Base-by-base conservation (phyloP, 768 basidiomycete genomes). In the Pisolithus sp. region DNA sequence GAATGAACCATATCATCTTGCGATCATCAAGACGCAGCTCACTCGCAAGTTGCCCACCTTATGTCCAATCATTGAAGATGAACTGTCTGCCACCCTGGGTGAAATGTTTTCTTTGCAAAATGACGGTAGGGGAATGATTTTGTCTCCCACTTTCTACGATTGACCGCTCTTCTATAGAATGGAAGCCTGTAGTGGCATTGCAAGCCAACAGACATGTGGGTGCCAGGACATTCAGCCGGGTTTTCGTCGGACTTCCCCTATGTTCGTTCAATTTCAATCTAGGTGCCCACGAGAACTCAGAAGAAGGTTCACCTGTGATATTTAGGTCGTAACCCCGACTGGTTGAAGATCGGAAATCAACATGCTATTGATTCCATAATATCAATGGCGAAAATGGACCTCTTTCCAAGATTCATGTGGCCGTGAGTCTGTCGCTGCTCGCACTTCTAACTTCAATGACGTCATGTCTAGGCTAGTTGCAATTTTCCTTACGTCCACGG, bases 171-270 rank as follows among this genome's bases (percentile, higher is more conserved):
- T 31, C 30, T 36, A 12, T 43, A 76, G 75, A 75, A 21, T 80
- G 77, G 78, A 60, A 59, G 17, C 53, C 55, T 1, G 50, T 75
- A 10, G 53, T 59, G 0, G 64, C 56, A 2, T 30, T 66, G 6
- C 55, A 64, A 7, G 55, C 55, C 0, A 53, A 68, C 4, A 63
- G 59, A 52, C 54, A 62, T 28, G 62, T 80, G 15, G 61, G 79
- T 10, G 66, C 69, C 30, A 68, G 75, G 34, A 62, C 68, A 2
- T 73, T 65, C 47, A 78, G 75, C 56, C 71, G 80, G 6, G 49
- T 73, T 4, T 76, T 81, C 53, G 71, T 80, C 7, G 79, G 77
- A 0, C 61, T 71, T 18, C 75, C 77, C 1, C 46, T 76, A 0
- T 80, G 79, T 76, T 47, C 23, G 72, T 65, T 1, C 28, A 8